phyloP scores from a whole-genome alignment of 1,139 yeast genomes.

The Magnusiomyces fungicola region DNA sequence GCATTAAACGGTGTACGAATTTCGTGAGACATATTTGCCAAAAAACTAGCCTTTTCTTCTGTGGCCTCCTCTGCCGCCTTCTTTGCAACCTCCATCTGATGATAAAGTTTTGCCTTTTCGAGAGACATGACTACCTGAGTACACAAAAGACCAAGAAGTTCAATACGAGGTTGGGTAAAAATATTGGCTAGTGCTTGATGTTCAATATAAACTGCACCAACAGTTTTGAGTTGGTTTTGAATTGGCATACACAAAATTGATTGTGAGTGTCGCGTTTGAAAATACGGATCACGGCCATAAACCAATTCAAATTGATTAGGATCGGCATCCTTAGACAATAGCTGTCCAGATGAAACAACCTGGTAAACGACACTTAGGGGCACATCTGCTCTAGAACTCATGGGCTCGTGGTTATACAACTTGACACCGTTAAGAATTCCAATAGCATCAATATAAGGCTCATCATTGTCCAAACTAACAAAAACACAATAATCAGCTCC shows the following conservation, averaged over 20 bases:
- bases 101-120: constrained; percentile 43
- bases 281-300: constrained; percentile 40
- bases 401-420: constrained; percentile 36
- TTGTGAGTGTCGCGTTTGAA: constrained; percentile 32
- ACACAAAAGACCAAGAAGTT: constrained; percentile 42
- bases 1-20: constrained; percentile 55
- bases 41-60: constrained; percentile 49
- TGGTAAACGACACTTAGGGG: constrained; percentile 41
- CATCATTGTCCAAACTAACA: constrained; percentile 35
- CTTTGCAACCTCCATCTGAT: constrained; percentile 47
- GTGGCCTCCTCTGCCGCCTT: constrained; percentile 54
- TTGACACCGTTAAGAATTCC: constrained; percentile 38
- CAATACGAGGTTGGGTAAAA: constrained; percentile 36
- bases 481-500: constrained; percentile 45
- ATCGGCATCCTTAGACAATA: constrained; percentile 30
- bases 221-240: constrained; percentile 38
- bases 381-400: constrained; percentile 39
- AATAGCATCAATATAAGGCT: constrained; percentile 39
- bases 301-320: constrained; percentile 34
- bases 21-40: constrained; percentile 52
- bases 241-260: constrained; percentile 45
- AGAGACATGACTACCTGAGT: constrained; percentile 51
- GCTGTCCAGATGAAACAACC: constrained; percentile 36
- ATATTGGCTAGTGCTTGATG: constrained; percentile 27
- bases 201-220: constrained; percentile 47